These are phyloP conservation scores for Termitomyces sp. DNA, from an alignment of 768 basidiomycete genomes.

Conservation along the genomic window DNA sequence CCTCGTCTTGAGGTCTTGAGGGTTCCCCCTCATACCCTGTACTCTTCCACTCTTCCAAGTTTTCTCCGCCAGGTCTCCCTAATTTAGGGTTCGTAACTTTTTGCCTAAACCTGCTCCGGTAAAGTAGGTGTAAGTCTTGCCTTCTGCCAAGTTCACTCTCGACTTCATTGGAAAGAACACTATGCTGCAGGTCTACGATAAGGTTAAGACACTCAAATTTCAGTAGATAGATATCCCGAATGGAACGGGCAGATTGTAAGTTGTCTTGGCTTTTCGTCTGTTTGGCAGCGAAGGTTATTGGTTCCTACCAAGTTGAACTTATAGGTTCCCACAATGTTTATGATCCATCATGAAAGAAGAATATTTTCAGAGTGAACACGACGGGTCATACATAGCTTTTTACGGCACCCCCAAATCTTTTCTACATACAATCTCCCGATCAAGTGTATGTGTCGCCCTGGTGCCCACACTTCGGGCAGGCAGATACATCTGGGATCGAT, in stretches of 20 bases:
- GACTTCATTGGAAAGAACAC: neutral
- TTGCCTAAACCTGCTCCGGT: too few species aligned
- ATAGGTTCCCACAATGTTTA: slow-evolving; percentile 10
- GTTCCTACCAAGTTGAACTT: neutral
- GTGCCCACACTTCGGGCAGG: slow-evolving; percentile 14
- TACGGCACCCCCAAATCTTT: slow-evolving; percentile 16
- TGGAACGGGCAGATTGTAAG: slow-evolving; percentile 8
- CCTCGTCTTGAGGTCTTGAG: too few species aligned
- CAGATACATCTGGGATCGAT: slow-evolving; percentile 15
- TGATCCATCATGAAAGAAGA: slow-evolving; percentile 8
- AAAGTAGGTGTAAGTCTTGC: neutral
- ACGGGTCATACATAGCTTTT: slow-evolving; percentile 10
- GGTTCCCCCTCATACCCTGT: too few species aligned
- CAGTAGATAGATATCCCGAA: slow-evolving; percentile 15
- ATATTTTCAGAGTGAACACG: slow-evolving; percentile 9
- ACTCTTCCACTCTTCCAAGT: too few species aligned
- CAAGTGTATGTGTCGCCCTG: slow-evolving; percentile 4
- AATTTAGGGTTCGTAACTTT: too few species aligned
- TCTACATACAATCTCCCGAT: slow-evolving; percentile 17
- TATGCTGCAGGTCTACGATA: neutral
- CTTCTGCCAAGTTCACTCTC: neutral
- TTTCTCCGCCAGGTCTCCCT: too few species aligned
- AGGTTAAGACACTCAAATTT: neutral
- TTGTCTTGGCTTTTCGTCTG: slow-evolving; percentile 9
- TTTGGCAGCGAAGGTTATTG: slow-evolving; percentile 11